phyloP scores from a whole-genome alignment of 768 basidiomycete genomes.

The Amanita rimosa region DNA sequence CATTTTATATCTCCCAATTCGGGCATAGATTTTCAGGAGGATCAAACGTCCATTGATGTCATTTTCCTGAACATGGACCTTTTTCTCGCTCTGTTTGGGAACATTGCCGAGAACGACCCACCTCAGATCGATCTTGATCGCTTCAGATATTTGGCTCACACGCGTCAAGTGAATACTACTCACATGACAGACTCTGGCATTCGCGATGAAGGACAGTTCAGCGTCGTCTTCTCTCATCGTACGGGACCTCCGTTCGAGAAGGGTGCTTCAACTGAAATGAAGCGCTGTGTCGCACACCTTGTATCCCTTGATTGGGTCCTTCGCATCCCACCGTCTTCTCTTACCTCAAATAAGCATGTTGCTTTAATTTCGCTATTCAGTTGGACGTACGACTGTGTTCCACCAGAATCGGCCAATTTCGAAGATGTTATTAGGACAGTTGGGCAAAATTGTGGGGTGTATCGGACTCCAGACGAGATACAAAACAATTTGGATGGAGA shows the following conservation, averaged over 20 bases:
- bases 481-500: background rate
- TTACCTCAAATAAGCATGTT: background rate
- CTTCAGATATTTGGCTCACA: background rate
- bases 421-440: background rate
- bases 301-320: background rate
- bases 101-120: background rate
- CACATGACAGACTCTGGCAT: background rate
- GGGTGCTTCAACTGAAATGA: too few relatives aligned
- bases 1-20: background rate
- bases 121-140: background rate
- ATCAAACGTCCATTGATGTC: background rate
- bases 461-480: background rate
- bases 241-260: background rate
- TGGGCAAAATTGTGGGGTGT: background rate
- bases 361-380: conserved; percentile 2
- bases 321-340: background rate
- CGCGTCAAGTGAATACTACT: background rate
- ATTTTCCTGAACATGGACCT: background rate
- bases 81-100: background rate
- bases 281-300: too few relatives aligned
- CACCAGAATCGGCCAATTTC: background rate
- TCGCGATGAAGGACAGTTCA: background rate
- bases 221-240: background rate
- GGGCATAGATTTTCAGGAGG: background rate
- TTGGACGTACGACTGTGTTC: conserved; percentile 1